phyloP scores from a whole-genome alignment of 2,329 filamentous ascomycete species.

The Diaporthe capsici region DNA sequence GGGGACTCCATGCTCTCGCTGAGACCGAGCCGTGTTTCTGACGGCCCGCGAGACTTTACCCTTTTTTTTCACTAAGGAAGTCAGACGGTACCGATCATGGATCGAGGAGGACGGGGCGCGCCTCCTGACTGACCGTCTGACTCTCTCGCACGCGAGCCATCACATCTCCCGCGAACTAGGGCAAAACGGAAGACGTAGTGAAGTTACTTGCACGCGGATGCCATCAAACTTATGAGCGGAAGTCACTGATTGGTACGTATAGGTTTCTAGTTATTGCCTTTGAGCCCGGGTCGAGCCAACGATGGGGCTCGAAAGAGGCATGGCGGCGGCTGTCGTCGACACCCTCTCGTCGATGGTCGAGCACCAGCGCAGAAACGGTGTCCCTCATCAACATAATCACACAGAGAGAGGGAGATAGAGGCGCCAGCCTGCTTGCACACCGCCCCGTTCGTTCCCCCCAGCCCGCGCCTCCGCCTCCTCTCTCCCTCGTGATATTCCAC shows the following conservation, averaged over 20 bases:
- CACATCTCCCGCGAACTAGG: background rate
- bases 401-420: background rate
- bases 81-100: background rate
- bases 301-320: background rate
- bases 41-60: background rate
- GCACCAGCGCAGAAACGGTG: background rate
- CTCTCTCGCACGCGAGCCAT: background rate
- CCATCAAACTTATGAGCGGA: background rate
- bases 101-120: background rate
- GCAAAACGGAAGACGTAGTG: background rate
- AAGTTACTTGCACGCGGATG: background rate
- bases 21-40: slow-evolving; percentile 31
- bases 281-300: background rate
- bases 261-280: too few species aligned
- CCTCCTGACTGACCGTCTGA: background rate
- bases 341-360: background rate
- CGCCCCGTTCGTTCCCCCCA: background rate
- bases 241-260: too few species aligned
- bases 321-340: background rate
- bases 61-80: background rate
- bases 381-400: background rate
- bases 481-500: background rate
- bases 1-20: slow-evolving; percentile 17
- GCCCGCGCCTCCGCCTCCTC: background rate
- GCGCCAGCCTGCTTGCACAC: slow-evolving; percentile 2